A percentile compares a stretch with the other conserved stretches of the same genome.
phyloP scores from a whole-genome alignment of 2,329 filamentous ascomycete genomes.

The Aspergillus pseudotamarii region DNA sequence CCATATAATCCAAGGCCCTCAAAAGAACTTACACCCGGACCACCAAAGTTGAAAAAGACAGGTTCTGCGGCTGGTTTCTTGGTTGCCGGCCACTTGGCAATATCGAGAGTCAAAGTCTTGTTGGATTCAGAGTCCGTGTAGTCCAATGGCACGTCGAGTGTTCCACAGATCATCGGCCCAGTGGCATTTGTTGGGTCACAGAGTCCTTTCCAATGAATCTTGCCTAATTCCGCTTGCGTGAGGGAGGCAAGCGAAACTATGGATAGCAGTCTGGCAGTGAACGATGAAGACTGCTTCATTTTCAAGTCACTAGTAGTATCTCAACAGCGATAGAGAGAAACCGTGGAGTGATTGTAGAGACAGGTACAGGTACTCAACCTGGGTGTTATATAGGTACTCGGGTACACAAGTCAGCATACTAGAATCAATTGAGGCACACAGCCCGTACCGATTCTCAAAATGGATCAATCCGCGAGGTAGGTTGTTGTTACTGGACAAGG shows the following conservation, averaged over 20 bases:
- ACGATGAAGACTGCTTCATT: neutral
- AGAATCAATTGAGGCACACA: neutral
- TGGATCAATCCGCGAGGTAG: neutral
- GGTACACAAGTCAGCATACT: neutral
- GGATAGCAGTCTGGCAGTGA: neutral
- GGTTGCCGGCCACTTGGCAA: constrained; percentile 13
- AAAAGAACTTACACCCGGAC: constrained; percentile 6
- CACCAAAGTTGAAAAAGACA: constrained; percentile 14
- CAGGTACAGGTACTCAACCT: neutral
- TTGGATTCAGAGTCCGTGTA: constrained; percentile 9
- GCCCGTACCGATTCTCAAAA: neutral
- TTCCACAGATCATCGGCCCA: constrained; percentile 8
- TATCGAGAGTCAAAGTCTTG: constrained; percentile 10
- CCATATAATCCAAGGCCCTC: neutral
- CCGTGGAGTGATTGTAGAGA: neutral
- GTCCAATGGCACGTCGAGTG: constrained; percentile 15
- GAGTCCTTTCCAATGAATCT: constrained; percentile 4
- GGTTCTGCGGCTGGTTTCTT: constrained; percentile 8
- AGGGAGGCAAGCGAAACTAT: neutral
- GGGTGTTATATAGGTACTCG: neutral
- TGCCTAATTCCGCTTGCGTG: constrained; percentile 6
- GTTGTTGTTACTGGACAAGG: neutral
- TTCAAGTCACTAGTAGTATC: neutral
- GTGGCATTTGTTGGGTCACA: constrained; percentile 1
- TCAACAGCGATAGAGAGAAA: neutral